Evolutionary conservation across 352 stramenopile genomes (phyloP), one percentile per base, ranked within the genome.

Genomic region (Halophytophthora polymorphica): DNA sequence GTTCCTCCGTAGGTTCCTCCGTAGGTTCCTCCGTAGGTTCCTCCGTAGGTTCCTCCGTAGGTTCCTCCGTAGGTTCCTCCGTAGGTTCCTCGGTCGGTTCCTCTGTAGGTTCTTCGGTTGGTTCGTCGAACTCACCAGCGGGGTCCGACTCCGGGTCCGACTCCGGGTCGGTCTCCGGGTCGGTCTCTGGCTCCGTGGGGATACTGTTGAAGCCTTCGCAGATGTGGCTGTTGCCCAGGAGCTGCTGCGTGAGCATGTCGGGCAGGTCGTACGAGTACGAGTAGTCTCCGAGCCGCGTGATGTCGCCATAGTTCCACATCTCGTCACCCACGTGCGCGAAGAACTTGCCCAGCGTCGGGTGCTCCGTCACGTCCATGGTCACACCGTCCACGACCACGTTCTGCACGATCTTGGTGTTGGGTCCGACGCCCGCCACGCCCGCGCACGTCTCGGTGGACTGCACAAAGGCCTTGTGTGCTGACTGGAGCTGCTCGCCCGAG

Each of bases 231-330:
- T 31, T 56, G 18, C 31, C 47, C 23, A 62, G 33, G 13, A 14
- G 11, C 15, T 38, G 33, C 6, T 35, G 43, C 34, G 49, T 59
- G 62, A 86, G 59, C 23, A 86, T 46, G 40, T 75, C 66, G 4
- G 77, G 74, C 15, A 88, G 51, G 53, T 86, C 59, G 62, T 90
- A 90, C 59, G 67, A 73, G 73, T 90, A 90, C 57, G 71, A 77
- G 58, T 81, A 85, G 55, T 86, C 70, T 14, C 72, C 76, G n/a
- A 89, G 71, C 59, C 79, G 66, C 46, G 69, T 56, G 18, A 81
- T 69, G 55, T 87, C 76, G 14, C 45, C 74, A 53, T 85, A 84
- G 56, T 85, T 74, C 69, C 71, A 82, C 43, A 73, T 75, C 18
- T 78, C 65, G 46, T 65, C 71, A 23, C 76, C 31, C 39, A 41